These are phyloP conservation scores for Yamadazyma atmosphaerica DNA, from an alignment of 1,139 yeast genomes.

Conservation along the genomic window DNA sequence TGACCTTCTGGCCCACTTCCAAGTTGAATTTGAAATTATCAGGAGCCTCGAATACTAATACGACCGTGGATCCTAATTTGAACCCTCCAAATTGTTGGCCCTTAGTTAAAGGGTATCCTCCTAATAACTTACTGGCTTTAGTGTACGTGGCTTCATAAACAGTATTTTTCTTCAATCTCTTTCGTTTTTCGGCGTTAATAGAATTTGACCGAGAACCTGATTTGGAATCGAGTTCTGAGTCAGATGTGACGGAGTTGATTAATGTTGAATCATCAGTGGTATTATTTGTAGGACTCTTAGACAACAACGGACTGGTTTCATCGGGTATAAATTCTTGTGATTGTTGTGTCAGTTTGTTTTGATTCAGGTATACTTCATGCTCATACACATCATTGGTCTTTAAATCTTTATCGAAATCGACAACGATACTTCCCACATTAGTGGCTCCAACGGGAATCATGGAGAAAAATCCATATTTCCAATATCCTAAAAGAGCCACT, in stretches of 20 bases:
- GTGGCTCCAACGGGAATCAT: constrained; percentile 99
- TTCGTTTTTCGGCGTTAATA: constrained; percentile 16
- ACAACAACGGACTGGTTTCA: constrained; percentile 38
- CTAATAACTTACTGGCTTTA: constrained; percentile 73
- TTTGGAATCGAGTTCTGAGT: neutral
- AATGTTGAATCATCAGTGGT: constrained; percentile 2
- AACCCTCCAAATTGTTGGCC: constrained; percentile 99
- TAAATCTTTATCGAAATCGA: constrained; percentile 89
- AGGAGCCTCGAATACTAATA: constrained; percentile 95
- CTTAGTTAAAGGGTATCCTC: constrained; percentile 85
- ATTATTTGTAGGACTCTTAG: constrained; percentile 3
- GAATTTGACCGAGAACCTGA: neutral
- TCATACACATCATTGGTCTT: constrained; percentile 77
- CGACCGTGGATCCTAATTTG: constrained; percentile 93
- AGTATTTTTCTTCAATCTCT: constrained; percentile 64
- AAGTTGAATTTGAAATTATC: constrained; percentile 68
- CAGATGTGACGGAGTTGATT: neutral
- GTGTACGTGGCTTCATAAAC: constrained; percentile 94
- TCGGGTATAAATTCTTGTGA: constrained; percentile 22
- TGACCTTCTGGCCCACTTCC: constrained; percentile 70
- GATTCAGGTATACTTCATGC: constrained; percentile 43
- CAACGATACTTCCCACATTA: constrained; percentile 91
- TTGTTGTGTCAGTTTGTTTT: constrained; percentile 7
- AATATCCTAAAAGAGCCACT: constrained; percentile 90
- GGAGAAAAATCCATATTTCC: constrained; percentile 96